Evolutionary conservation across 2,329 filamentous ascomycete genomes (phyloP).

Genomic region (Calcarisporium arbuscula): DNA sequence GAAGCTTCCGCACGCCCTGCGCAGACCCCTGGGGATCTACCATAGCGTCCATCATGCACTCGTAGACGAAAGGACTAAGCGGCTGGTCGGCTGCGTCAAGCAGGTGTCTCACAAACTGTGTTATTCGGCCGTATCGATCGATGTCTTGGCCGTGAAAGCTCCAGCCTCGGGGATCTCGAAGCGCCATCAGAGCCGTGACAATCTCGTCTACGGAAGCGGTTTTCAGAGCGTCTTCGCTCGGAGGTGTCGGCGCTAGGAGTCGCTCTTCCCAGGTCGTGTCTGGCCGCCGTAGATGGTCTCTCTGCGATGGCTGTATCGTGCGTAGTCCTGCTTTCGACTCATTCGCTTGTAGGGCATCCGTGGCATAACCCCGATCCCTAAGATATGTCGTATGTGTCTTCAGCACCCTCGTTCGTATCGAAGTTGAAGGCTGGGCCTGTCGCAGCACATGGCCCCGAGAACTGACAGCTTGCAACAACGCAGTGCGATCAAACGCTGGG

Average conservation of each 20-base stretch:
- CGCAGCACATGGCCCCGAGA: constrained; percentile 9
- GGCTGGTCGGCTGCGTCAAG: constrained; percentile 47
- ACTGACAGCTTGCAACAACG: constrained; percentile 26
- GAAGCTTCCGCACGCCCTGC: constrained; percentile 52
- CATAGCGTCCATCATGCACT: constrained; percentile 69
- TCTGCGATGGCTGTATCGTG: neutral
- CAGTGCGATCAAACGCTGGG: constrained; percentile 42
- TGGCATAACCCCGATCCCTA: too few relatives aligned
- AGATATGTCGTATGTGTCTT: too few relatives aligned
- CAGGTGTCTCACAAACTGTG: constrained; percentile 49
- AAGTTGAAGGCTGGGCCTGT: neutral
- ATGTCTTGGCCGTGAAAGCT: constrained; percentile 12
- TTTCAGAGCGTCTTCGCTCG: constrained; percentile 13
- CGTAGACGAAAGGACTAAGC: constrained; percentile 59
- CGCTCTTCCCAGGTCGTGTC: constrained; percentile 7
- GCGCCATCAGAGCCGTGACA: constrained; percentile 17
- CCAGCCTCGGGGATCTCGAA: constrained; percentile 17
- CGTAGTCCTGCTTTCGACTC: too few relatives aligned
- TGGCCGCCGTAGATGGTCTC: neutral
- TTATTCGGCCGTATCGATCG: constrained; percentile 22
- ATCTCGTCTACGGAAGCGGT: constrained; percentile 18
- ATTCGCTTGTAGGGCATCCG: too few relatives aligned
- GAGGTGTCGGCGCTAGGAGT: constrained; percentile 13
- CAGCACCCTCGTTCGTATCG: neutral
- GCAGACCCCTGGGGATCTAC: constrained; percentile 61